Evolutionary conservation across 2,329 filamentous ascomycete species (phyloP).

Genomic region (Fusarium floridanum): DNA sequence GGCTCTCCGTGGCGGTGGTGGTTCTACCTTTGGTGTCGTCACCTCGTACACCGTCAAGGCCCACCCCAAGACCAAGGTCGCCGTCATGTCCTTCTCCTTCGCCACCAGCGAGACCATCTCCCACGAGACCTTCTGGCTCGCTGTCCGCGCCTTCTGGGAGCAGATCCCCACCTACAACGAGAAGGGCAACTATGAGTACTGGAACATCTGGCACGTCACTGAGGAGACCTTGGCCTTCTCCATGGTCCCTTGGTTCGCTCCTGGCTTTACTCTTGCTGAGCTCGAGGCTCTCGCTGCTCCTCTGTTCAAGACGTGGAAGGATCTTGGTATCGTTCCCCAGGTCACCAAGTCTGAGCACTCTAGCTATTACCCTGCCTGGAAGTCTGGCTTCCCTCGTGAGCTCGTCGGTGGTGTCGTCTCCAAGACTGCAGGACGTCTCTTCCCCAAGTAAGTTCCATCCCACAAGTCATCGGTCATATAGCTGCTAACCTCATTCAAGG

Average conservation of each 20-base stretch:
- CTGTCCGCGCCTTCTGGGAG: constrained; percentile 30
- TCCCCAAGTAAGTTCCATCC: constrained; percentile 29
- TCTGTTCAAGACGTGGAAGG: constrained; percentile 30
- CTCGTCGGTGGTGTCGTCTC: constrained; percentile 17
- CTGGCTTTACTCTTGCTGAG: constrained; percentile 35
- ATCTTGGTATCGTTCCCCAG: constrained; percentile 22
- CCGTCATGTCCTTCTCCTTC: constrained; percentile 39
- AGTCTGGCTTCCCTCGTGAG: constrained; percentile 36
- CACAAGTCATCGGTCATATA: not conserved
- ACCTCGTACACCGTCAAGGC: constrained; percentile 55
- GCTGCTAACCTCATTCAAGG: not conserved
- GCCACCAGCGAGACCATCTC: constrained; percentile 28
- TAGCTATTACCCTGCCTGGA: constrained; percentile 38
- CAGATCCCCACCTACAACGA: constrained; percentile 34
- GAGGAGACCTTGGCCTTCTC: constrained; percentile 26
- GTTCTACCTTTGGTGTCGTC: constrained; percentile 51
- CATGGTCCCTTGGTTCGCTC: constrained; percentile 42
- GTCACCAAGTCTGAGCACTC: constrained; percentile 33
- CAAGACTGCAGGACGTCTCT: constrained; percentile 42
- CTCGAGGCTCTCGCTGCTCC: constrained; percentile 23
- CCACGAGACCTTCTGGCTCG: constrained; percentile 34
- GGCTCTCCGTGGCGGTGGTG: constrained; percentile 57
- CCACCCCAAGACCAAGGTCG: constrained; percentile 48
- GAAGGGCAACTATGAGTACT: constrained; percentile 41
- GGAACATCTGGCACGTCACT: constrained; percentile 31